Evolutionary conservation across 139 green algal species (phyloP).

Genomic region (Chlamydomonas sp.): DNA sequence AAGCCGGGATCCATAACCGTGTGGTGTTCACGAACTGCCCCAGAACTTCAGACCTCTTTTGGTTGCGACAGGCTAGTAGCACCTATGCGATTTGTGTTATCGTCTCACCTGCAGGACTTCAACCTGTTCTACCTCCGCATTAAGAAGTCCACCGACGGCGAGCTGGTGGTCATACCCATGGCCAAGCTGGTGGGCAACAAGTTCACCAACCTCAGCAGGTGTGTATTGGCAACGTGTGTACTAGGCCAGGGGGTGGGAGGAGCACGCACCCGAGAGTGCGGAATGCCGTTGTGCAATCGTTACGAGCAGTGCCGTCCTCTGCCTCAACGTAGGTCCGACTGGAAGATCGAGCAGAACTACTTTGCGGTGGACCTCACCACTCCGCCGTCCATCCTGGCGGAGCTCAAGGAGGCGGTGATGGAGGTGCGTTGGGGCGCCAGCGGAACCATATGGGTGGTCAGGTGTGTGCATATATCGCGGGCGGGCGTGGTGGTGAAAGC

Average conservation of each 20-base stretch:
- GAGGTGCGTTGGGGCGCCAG: neutral
- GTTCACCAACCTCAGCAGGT: slow-evolving; percentile 44
- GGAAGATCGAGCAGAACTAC: slow-evolving; percentile 49
- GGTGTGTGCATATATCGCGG: too few relatives aligned
- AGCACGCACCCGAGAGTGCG: neutral
- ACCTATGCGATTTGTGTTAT: neutral
- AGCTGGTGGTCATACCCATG: slow-evolving; percentile 40
- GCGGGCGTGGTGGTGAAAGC: too few relatives aligned
- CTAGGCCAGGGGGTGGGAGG: neutral
- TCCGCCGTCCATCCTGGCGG: neutral
- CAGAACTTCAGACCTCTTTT: too few relatives aligned
- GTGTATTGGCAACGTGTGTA: neutral
- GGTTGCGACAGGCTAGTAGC: neutral
- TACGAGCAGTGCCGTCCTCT: neutral
- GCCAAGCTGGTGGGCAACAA: neutral
- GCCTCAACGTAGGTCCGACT: slow-evolving; percentile 13
- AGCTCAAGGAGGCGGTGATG: slow-evolving; percentile 1
- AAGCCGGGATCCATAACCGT: too few relatives aligned
- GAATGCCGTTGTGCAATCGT: neutral
- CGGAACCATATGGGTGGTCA: too few relatives aligned
- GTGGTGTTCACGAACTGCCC: too few relatives aligned
- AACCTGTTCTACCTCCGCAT: slow-evolving; percentile 38
- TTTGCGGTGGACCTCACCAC: slow-evolving; percentile 22
- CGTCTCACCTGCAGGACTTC: slow-evolving; percentile 24
- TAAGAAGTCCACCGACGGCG: slow-evolving; percentile 37